phyloP scores from a whole-genome alignment of 163 green algal species.

The Chlorella variabilis region DNA sequence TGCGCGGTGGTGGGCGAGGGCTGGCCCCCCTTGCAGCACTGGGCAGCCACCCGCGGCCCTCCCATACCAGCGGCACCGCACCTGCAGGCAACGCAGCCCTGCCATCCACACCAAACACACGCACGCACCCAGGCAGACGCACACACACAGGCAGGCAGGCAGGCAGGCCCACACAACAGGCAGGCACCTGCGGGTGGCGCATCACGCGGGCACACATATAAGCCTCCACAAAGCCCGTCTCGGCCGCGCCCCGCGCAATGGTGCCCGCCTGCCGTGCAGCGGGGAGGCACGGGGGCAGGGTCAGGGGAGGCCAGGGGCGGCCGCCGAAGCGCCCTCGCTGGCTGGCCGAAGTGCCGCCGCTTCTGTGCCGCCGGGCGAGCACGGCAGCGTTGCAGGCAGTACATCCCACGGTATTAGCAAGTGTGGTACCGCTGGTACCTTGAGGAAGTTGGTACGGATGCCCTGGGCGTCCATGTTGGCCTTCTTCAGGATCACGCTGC shows the following conservation, averaged over 20 bases:
- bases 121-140: no score
- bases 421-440: slow-evolving; percentile 4
- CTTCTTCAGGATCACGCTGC: slow-evolving; percentile 86
- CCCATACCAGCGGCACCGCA: no score
- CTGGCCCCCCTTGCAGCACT: no score
- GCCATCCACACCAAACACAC: no score
- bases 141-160: background rate
- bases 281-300: background rate
- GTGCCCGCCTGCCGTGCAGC: slow-evolving; percentile 62
- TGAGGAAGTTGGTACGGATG: slow-evolving; percentile 81
- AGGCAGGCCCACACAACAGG: no score
- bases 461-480: slow-evolving; percentile 79
- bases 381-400: background rate
- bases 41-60: no score
- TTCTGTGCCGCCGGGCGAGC: no score
- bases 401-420: no score
- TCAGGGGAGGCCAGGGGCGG: background rate
- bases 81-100: no score
- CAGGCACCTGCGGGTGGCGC: slow-evolving; percentile 62
- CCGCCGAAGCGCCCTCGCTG: no score
- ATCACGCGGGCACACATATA: slow-evolving; percentile 83
- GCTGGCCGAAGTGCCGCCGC: no score
- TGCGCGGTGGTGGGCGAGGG: no score
- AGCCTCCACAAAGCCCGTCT: slow-evolving; percentile 85
- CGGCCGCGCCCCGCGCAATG: slow-evolving; percentile 86